A percentile compares a stretch with the other conserved stretches of the same genome.
Evolutionary conservation across 306 rosid species (phyloP).

Genomic region (Aeschynomene evenia): DNA sequence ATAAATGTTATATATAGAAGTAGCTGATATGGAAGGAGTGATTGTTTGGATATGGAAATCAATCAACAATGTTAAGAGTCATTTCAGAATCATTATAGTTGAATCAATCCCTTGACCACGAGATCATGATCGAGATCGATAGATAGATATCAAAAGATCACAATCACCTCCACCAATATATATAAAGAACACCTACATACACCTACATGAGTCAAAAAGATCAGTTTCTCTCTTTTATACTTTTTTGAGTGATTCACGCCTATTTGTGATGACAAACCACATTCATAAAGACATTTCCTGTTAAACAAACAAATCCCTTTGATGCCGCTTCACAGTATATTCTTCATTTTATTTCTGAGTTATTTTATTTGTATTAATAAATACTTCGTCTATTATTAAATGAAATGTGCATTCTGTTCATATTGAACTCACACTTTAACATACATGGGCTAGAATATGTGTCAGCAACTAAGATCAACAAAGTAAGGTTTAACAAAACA

Average conservation of each 20-base stretch:
- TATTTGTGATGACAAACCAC: slow-evolving; percentile 10
- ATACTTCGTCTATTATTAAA: too few relatives aligned
- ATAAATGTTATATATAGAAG: slow-evolving; percentile 22
- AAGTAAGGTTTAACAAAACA: too few relatives aligned
- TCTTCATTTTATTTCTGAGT: too few relatives aligned
- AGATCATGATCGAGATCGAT: too few relatives aligned
- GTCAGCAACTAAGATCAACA: too few relatives aligned
- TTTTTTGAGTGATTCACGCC: slow-evolving; percentile 14
- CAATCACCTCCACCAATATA: slow-evolving; percentile 45
- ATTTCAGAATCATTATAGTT: slow-evolving; percentile 31
- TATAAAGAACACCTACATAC: not conserved
- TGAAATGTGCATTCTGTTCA: too few relatives aligned
- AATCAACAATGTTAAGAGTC: slow-evolving; percentile 27
- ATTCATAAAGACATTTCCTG: not conserved
- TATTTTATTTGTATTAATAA: too few relatives aligned
- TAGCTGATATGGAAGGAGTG: slow-evolving; percentile 17
- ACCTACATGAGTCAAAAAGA: slow-evolving; percentile 25
- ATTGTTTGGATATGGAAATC: slow-evolving; percentile 25
- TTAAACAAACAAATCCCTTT: slow-evolving; percentile 15
- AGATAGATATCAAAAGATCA: slow-evolving; percentile 36
- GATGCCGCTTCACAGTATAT: slow-evolving; percentile 25
- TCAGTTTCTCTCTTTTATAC: not conserved
- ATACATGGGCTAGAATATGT: too few relatives aligned
- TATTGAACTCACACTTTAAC: too few relatives aligned
- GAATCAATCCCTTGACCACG: slow-evolving; percentile 22